These are phyloP conservation scores for Lenwebbia sp. DNA, from an alignment of 345 rosid genomes.

Conservation along the genomic window DNA sequence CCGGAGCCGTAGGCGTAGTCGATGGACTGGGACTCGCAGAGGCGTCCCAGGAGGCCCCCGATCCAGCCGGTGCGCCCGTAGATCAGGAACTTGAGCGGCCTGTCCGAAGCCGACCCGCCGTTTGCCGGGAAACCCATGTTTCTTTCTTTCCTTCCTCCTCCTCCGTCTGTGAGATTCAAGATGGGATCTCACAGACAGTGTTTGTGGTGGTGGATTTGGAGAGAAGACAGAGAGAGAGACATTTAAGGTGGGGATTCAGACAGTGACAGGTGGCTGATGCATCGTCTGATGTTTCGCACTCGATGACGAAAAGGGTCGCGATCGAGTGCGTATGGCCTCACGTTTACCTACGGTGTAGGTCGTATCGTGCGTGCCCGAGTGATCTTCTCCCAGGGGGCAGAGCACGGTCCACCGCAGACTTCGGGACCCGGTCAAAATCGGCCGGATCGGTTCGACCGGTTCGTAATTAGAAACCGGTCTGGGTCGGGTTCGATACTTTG, in stretches of 20 bases:
- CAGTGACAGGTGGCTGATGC: background rate
- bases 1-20: constrained; percentile 65
- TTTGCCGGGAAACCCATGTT: constrained; percentile 12
- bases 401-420: too few relatives aligned
- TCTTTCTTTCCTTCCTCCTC: background rate
- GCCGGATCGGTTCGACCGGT: background rate
- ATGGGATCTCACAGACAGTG: background rate
- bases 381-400: too few relatives aligned
- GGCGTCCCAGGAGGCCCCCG: constrained; percentile 76
- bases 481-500: background rate
- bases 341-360: background rate
- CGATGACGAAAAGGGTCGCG: background rate
- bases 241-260: background rate
- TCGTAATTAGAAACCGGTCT: background rate
- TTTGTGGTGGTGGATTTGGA: background rate
- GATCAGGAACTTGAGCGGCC: constrained; percentile 59
- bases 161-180: background rate
- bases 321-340: background rate
- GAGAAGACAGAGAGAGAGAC: background rate
- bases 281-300: background rate
- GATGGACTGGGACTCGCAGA: constrained; percentile 58
- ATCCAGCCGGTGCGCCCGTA: constrained; percentile 95
- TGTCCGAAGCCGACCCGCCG: constrained; percentile 21
- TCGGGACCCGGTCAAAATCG: background rate
- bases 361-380: background rate